Evolutionary conservation across 1,284 basidiomycete genomes (phyloP).

Genomic region (Leccinum subfulvum): DNA sequence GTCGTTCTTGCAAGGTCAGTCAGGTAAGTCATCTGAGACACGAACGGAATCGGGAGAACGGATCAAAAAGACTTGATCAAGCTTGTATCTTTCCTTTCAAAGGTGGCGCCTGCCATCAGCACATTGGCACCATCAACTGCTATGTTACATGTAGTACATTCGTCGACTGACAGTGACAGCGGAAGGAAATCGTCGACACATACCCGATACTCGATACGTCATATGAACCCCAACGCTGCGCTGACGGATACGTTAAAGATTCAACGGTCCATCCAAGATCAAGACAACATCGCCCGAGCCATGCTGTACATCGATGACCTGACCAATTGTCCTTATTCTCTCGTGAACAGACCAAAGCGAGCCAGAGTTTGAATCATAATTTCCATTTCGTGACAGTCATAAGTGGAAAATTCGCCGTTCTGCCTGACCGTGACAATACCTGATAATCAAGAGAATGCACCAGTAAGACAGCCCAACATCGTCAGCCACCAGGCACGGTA

Average conservation of each 20-base stretch:
- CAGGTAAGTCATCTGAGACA: too few relatives aligned
- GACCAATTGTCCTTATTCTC: not conserved
- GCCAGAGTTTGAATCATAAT: not conserved
- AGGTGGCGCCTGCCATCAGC: not conserved
- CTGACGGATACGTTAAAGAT: not conserved
- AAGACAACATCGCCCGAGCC: not conserved
- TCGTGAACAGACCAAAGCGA: not conserved
- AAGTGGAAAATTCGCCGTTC: conserved; percentile 1
- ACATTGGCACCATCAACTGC: not conserved
- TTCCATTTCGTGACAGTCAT: conserved; percentile 1
- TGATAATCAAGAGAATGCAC: conserved; percentile 48
- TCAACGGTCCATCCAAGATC: too few relatives aligned
- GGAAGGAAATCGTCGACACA: not conserved
- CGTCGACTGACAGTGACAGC: not conserved
- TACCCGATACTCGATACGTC: not conserved
- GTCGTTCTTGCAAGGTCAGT: too few relatives aligned
- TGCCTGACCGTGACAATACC: not conserved
- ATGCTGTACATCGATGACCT: not conserved
- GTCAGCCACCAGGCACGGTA: conserved; percentile 91
- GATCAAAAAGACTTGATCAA: not conserved
- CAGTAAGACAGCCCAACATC: conserved; percentile 60
- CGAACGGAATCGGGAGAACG: not conserved
- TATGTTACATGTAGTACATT: not conserved
- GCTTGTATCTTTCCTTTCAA: not conserved
- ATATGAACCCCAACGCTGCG: not conserved